Evolutionary conservation across 164 flowering plant genomes (phyloP).

Genomic region (Magnolia officinalis): DNA sequence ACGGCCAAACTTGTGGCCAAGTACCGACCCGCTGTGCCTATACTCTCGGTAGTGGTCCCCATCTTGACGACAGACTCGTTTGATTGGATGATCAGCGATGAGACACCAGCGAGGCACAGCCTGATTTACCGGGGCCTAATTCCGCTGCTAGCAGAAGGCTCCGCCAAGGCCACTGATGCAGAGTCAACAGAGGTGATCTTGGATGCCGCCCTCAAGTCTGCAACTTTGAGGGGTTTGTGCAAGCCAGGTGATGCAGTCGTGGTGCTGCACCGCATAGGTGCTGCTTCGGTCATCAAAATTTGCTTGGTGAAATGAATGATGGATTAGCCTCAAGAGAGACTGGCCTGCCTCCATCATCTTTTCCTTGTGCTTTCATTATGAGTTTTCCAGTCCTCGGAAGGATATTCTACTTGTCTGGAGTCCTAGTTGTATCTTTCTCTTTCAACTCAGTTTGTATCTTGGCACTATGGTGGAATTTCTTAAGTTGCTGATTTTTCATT

Average conservation of each 20-base stretch:
- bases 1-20: slow-evolving; percentile 86
- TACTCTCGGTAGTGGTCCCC: slow-evolving; percentile 79
- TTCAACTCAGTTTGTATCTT: not conserved
- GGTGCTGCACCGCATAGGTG: slow-evolving; percentile 49
- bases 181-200: slow-evolving; percentile 83
- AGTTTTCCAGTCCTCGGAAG: not conserved
- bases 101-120: slow-evolving; percentile 81
- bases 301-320: slow-evolving; percentile 36
- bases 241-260: slow-evolving; percentile 47
- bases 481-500: not conserved
- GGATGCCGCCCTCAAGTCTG: slow-evolving; percentile 70
- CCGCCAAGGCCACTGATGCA: slow-evolving; percentile 80
- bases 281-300: slow-evolving; percentile 47
- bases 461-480: not conserved
- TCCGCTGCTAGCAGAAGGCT: slow-evolving; percentile 72
- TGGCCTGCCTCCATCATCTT: not conserved
- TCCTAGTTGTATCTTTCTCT: not conserved
- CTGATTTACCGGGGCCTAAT: slow-evolving; percentile 70
- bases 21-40: slow-evolving; percentile 83
- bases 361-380: not conserved
- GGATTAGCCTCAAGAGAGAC: not conserved
- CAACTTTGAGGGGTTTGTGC: slow-evolving; percentile 46
- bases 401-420: not conserved
- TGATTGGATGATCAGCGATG: slow-evolving; percentile 80
- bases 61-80: slow-evolving; percentile 71